Evolutionary conservation across 371 early-diverging fungal species (phyloP).

Genomic region (Paraphysoderma sedebokerense): DNA sequence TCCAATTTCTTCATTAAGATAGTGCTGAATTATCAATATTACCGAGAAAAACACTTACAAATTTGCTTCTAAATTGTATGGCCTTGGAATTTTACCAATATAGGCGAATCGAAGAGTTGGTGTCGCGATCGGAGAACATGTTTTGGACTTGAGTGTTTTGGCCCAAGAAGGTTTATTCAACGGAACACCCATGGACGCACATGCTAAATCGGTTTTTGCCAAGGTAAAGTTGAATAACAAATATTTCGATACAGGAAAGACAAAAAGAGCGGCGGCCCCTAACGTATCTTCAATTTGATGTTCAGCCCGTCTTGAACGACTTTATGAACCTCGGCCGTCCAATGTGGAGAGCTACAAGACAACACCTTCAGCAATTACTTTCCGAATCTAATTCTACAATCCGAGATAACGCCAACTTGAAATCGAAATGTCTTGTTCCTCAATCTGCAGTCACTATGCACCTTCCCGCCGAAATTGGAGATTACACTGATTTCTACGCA

Average conservation of each 20-base stretch:
- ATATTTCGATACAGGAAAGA: too few relatives aligned
- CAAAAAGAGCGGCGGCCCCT: too few relatives aligned
- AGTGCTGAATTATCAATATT: not conserved
- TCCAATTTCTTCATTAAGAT: not conserved
- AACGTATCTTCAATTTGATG: too few relatives aligned
- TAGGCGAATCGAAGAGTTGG: too few relatives aligned
- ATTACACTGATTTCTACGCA: slow-evolving; percentile 97
- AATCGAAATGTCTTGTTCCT: slow-evolving; percentile 32
- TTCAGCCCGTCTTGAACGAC: slow-evolving; percentile 57
- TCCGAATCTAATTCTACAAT: slow-evolving; percentile 27
- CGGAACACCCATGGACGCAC: slow-evolving; percentile 26
- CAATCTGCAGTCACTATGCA: slow-evolving; percentile 45
- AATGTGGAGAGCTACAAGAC: slow-evolving; percentile 68
- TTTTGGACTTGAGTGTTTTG: slow-evolving; percentile 56
- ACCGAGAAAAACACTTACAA: slow-evolving; percentile 20
- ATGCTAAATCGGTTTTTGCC: slow-evolving; percentile 45
- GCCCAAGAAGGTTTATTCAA: slow-evolving; percentile 52
- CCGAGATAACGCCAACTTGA: slow-evolving; percentile 27
- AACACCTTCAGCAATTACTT: slow-evolving; percentile 52
- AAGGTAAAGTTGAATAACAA: too few relatives aligned
- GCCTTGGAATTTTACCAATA: too few relatives aligned
- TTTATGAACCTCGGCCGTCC: slow-evolving; percentile 82
- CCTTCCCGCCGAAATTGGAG: slow-evolving; percentile 80
- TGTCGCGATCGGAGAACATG: slow-evolving; percentile 72
- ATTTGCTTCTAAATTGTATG: too few relatives aligned